Evolutionary conservation across 768 basidiomycete genomes (phyloP).

Genomic region (Boletus patriciae): DNA sequence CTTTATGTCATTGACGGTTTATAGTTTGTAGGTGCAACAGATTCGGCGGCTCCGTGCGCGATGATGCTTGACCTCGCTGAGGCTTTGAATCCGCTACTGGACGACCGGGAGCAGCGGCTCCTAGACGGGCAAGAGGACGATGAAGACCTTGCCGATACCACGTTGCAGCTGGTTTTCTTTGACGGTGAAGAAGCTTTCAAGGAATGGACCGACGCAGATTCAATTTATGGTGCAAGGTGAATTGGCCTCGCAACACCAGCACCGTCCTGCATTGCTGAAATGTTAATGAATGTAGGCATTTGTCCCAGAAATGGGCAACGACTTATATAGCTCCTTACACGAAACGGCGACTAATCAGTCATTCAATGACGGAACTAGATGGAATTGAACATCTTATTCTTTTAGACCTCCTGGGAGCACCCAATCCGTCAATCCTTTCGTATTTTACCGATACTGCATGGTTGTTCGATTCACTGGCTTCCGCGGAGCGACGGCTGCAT

Average conservation of each 20-base stretch:
- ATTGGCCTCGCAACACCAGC: background rate
- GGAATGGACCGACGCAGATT: constrained; percentile 86
- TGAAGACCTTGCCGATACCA: constrained; percentile 80
- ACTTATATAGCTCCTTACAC: constrained; percentile 62
- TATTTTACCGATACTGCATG: constrained; percentile 89
- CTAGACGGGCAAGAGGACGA: constrained; percentile 59
- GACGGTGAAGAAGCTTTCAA: constrained; percentile 98
- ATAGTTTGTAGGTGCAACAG: constrained; percentile 95
- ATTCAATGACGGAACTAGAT: constrained; percentile 60
- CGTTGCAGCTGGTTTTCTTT: constrained; percentile 91
- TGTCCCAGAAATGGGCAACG: constrained; percentile 81
- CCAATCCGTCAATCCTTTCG: constrained; percentile 70
- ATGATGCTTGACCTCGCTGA: constrained; percentile 93
- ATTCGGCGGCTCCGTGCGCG: constrained; percentile 94
- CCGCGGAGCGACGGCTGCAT: constrained; percentile 70
- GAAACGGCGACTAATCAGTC: constrained; percentile 56
- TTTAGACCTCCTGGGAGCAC: constrained; percentile 86
- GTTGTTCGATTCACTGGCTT: constrained; percentile 79
- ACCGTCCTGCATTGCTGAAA: background rate
- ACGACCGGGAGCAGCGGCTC: constrained; percentile 54
- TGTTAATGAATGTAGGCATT: constrained; percentile 55
- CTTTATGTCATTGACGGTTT: constrained; percentile 12
- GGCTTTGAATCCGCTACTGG: constrained; percentile 69
- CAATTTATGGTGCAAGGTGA: constrained; percentile 93
- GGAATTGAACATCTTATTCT: constrained; percentile 90